Percentiles rank a stretch among this genome's conserved stretches.
Conservation (phyloP, 2,329 filamentous ascomycete species). For the Phaeophleospora eucalypticola region DNA sequence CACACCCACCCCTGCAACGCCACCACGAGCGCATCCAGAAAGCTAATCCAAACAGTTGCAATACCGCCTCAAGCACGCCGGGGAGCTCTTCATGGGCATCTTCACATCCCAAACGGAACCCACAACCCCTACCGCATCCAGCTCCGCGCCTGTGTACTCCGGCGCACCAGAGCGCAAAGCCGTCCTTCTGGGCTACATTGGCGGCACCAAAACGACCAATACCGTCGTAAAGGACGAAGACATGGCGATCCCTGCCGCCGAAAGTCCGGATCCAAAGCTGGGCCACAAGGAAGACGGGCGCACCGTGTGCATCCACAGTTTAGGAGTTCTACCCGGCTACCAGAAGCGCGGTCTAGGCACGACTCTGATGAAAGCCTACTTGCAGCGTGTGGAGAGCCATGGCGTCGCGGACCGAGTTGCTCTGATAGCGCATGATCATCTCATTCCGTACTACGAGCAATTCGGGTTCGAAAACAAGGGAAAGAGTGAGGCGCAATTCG, state of each 20-base stretch:
- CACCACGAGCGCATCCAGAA: constrained; percentile 6
- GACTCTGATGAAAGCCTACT: constrained; percentile 69
- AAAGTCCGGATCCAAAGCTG: constrained; percentile 44
- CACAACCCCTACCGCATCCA: constrained; percentile 54
- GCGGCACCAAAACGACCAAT: constrained; percentile 67
- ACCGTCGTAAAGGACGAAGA: constrained; percentile 65
- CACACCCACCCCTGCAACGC: constrained; percentile 16
- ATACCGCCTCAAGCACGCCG: constrained; percentile 71
- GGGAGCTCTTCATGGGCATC: constrained; percentile 73
- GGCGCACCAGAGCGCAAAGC: constrained; percentile 55
- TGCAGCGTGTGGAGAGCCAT: constrained; percentile 69
- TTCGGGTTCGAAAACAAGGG: constrained; percentile 69
- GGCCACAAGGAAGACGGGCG: constrained; percentile 71
- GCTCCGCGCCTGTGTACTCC: constrained; percentile 56
- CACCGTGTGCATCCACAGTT: constrained; percentile 76
- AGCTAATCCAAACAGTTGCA: constrained; percentile 54
- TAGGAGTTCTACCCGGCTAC: constrained; percentile 72
- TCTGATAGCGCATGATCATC: constrained; percentile 69
- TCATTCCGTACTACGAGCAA: constrained; percentile 71
- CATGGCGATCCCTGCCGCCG: constrained; percentile 62
- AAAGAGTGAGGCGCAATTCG: constrained; percentile 65
- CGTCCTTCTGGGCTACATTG: constrained; percentile 71
- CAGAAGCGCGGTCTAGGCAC: constrained; percentile 71
- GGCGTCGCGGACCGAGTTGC: constrained; percentile 68
- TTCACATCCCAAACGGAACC: constrained; percentile 63